A percentile compares a stretch with the other conserved stretches of the same genome.
These are phyloP conservation scores for Suillus hirtellus DNA, from an alignment of 768 basidiomycete genomes.

Conservation along the genomic window DNA sequence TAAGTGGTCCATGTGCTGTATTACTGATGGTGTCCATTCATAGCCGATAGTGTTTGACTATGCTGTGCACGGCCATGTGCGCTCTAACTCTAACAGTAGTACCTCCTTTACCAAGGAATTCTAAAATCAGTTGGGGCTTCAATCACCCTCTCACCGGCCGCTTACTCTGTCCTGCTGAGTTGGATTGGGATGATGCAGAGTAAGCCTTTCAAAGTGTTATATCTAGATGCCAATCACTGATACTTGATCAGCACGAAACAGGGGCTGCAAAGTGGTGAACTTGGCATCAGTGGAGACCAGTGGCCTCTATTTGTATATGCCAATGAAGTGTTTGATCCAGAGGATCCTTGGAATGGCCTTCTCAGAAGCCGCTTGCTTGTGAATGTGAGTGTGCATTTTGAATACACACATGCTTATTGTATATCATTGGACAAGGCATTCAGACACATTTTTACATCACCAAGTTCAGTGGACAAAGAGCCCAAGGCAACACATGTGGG, in stretches of 20 bases:
- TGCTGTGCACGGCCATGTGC: no score
- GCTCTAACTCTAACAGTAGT: no score
- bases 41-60: no score
- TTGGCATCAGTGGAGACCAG: conserved; percentile 22
- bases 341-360: conserved; percentile 31
- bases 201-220: neutral
- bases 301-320: conserved; percentile 29
- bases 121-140: conserved; percentile 18
- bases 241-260: conserved; percentile 4
- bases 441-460: conserved; percentile 32
- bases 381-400: conserved; percentile 12
- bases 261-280: conserved; percentile 17
- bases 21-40: no score
- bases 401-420: conserved; percentile 11
- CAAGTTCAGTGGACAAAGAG: conserved; percentile 31
- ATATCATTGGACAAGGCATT: conserved; percentile 19
- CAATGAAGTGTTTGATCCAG: conserved; percentile 19
- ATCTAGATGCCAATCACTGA: neutral
- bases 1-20: no score
- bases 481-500: conserved; percentile 27
- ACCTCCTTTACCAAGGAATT: conserved; percentile 14
- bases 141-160: conserved; percentile 21
- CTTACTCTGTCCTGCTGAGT: conserved; percentile 22
- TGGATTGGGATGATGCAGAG: conserved; percentile 24
- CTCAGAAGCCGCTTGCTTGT: conserved; percentile 24